A percentile compares a stretch with the other conserved stretches of the same genome.
These are phyloP conservation scores for Claviceps humidiphila DNA, from an alignment of 2,329 filamentous ascomycete genomes.

Conservation along the genomic window DNA sequence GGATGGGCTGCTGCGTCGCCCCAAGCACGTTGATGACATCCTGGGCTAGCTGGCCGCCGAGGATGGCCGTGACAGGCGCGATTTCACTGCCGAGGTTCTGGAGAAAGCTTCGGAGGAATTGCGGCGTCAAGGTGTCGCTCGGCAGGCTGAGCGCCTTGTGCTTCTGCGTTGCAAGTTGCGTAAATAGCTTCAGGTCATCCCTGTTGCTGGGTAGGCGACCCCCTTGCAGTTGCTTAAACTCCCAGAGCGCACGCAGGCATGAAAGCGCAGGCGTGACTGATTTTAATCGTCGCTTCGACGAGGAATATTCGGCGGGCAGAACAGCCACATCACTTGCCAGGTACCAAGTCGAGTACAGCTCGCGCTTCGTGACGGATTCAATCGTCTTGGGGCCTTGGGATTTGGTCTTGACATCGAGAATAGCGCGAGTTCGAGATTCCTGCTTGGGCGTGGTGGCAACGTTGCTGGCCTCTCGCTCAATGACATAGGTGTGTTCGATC, in stretches of 20 bases:
- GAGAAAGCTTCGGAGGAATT: constrained; percentile 71
- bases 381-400: constrained; percentile 54
- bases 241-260: constrained; percentile 81
- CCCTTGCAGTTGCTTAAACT: constrained; percentile 48
- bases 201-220: constrained; percentile 42
- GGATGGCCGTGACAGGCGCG: constrained; percentile 72
- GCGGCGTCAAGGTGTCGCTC: constrained; percentile 49
- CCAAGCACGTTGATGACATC: constrained; percentile 96
- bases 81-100: constrained; percentile 78
- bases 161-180: constrained; percentile 60
- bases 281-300: constrained; percentile 53
- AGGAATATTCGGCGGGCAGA: constrained; percentile 54
- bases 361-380: constrained; percentile 83
- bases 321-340: constrained; percentile 67
- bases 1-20: constrained; percentile 81
- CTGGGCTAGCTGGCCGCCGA: constrained; percentile 84
- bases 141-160: constrained; percentile 64
- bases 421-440: constrained; percentile 66
- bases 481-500: constrained; percentile 77
- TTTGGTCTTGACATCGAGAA: constrained; percentile 59
- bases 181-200: constrained; percentile 64
- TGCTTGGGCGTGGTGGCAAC: constrained; percentile 48
- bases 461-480: constrained; percentile 76
- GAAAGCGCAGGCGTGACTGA: constrained; percentile 75
- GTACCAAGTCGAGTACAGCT: constrained; percentile 77